A percentile compares a stretch with the other conserved stretches of the same genome.
phyloP scores from a whole-genome alignment of 805 yeast species.

The Wickerhamiella occidentalis region DNA sequence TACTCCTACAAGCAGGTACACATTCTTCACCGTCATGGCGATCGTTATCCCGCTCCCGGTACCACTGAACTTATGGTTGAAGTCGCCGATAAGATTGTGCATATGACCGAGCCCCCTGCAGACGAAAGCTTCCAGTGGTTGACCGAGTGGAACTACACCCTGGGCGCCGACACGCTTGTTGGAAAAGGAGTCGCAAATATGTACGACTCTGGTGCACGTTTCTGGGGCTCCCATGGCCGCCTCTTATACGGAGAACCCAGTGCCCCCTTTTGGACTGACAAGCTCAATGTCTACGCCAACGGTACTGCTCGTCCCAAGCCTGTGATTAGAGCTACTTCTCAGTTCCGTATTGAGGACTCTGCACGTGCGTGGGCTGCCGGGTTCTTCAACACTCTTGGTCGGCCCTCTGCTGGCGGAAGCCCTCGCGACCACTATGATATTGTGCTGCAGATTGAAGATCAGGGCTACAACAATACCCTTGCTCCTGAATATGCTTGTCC shows the following conservation, averaged over 20 bases:
- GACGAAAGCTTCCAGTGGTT: slow-evolving; percentile 26
- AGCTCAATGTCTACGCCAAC: slow-evolving; percentile 25
- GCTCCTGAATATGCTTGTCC: slow-evolving; percentile 32
- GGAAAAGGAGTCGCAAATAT: slow-evolving; percentile 31
- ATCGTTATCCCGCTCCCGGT: slow-evolving; percentile 51
- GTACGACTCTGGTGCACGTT: slow-evolving; percentile 29
- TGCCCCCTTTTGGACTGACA: slow-evolving; percentile 23
- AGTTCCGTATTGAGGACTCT: slow-evolving; percentile 31
- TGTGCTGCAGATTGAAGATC: slow-evolving; percentile 26
- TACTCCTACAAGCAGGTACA: slow-evolving; percentile 58
- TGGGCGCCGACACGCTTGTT: slow-evolving; percentile 28
- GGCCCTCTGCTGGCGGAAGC: slow-evolving; percentile 24
- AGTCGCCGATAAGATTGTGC: slow-evolving; percentile 27
- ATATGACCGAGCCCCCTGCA: slow-evolving; percentile 22
- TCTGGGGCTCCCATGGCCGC: slow-evolving; percentile 34
- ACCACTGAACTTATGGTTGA: slow-evolving; percentile 31
- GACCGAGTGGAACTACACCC: slow-evolving; percentile 25
- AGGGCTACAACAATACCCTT: slow-evolving; percentile 29
- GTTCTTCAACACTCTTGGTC: slow-evolving; percentile 31
- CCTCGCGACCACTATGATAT: slow-evolving; percentile 27
- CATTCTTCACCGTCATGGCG: slow-evolving; percentile 66
- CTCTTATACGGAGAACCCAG: slow-evolving; percentile 26
- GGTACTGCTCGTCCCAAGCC: slow-evolving; percentile 28
- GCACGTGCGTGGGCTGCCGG: slow-evolving; percentile 36
- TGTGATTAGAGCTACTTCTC: slow-evolving; percentile 31